These are phyloP conservation scores for Tolypocladium album DNA, from an alignment of 2,329 filamentous ascomycete genomes.

Conservation along the genomic window DNA sequence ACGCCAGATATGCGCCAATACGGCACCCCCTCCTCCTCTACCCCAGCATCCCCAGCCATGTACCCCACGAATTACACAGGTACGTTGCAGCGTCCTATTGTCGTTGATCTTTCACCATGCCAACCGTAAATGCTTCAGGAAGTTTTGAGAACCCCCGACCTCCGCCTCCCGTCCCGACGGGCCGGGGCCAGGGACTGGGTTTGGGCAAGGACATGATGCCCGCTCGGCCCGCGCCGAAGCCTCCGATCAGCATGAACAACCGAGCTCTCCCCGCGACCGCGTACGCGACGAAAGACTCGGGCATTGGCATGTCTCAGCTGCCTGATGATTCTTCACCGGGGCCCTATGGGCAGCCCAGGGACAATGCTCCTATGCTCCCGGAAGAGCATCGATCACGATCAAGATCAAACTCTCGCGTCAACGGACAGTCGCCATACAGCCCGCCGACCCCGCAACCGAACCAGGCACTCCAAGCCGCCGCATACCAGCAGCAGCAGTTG, in stretches of 20 bases:
- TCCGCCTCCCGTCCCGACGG: constrained; percentile 72
- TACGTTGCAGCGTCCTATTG: constrained; percentile 52
- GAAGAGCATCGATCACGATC: constrained; percentile 60
- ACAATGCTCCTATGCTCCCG: constrained; percentile 48
- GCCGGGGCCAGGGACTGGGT: constrained; percentile 32
- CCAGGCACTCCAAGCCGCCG: constrained; percentile 27
- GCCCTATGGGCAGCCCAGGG: constrained; percentile 39
- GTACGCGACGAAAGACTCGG: constrained; percentile 50
- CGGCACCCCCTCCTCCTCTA: constrained; percentile 28
- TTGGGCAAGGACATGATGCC: constrained; percentile 52
- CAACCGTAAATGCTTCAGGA: constrained; percentile 30
- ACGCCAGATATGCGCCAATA: constrained; percentile 40
- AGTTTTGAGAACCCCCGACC: constrained; percentile 97
- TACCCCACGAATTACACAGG: constrained; percentile 44
- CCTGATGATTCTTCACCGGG: constrained; percentile 41
- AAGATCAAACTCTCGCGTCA: constrained; percentile 57
- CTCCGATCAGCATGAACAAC: constrained; percentile 56
- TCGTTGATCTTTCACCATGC: neutral
- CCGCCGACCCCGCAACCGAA: constrained; percentile 28
- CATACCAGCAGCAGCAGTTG: constrained; percentile 53
- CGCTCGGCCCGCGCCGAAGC: constrained; percentile 74
- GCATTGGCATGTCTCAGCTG: constrained; percentile 48
- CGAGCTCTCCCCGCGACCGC: constrained; percentile 40
- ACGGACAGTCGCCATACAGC: constrained; percentile 40
- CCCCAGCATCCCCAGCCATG: constrained; percentile 40